phyloP scores from a whole-genome alignment of 2,329 filamentous ascomycete genomes.

The Setomelanomma holmii region DNA sequence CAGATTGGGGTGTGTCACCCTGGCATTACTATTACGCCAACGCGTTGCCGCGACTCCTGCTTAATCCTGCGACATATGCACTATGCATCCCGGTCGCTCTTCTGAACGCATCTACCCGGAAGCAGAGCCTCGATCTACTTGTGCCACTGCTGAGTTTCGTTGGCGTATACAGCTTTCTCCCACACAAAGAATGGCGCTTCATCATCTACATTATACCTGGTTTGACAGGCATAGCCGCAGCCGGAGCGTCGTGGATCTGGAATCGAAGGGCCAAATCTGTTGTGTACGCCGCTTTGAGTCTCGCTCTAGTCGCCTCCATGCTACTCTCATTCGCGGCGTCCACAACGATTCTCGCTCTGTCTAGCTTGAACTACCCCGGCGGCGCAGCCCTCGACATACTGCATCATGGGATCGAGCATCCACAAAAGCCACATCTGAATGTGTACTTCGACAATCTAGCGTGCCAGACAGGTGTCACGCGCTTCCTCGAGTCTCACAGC shows the following conservation, averaged over 20 bases:
- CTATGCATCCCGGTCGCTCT: slow-evolving; percentile 60
- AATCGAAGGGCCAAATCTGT: slow-evolving; percentile 68
- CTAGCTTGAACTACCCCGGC: slow-evolving; percentile 91
- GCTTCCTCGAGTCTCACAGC: slow-evolving; percentile 57
- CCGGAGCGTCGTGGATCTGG: slow-evolving; percentile 71
- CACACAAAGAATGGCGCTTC: slow-evolving; percentile 97
- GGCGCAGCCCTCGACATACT: slow-evolving; percentile 72
- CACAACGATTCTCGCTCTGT: slow-evolving; percentile 74
- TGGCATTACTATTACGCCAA: slow-evolving; percentile 87
- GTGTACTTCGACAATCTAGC: slow-evolving; percentile 68
- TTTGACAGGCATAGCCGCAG: slow-evolving; percentile 77
- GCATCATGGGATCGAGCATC: slow-evolving; percentile 37
- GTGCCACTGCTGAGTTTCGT: slow-evolving; percentile 76
- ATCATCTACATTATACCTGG: slow-evolving; percentile 86
- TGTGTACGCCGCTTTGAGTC: slow-evolving; percentile 62
- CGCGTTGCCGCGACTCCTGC: slow-evolving; percentile 79
- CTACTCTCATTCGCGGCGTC: slow-evolving; percentile 67
- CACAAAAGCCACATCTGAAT: slow-evolving; percentile 20
- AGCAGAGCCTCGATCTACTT: slow-evolving; percentile 60
- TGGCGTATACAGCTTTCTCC: slow-evolving; percentile 81
- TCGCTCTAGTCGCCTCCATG: slow-evolving; percentile 66
- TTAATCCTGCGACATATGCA: slow-evolving; percentile 74
- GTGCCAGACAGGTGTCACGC: slow-evolving; percentile 69
- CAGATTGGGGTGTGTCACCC: slow-evolving; percentile 85
- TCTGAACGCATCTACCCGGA: slow-evolving; percentile 54